These are phyloP conservation scores for Periconia sp. DNA, from an alignment of 2,329 filamentous ascomycete genomes.

Conservation along the genomic window DNA sequence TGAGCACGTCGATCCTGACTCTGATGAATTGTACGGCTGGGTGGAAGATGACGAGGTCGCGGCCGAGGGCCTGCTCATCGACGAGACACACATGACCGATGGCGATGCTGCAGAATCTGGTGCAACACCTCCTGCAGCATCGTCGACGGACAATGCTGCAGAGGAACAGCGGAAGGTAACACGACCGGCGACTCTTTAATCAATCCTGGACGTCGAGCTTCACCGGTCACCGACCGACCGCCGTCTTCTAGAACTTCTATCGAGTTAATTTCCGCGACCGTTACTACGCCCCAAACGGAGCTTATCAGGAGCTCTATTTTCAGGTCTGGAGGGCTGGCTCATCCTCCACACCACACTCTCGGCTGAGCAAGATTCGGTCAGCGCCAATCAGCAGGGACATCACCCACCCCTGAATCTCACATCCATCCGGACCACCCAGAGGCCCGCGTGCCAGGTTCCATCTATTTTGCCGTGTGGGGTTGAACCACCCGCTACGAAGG, in stretches of 20 bases:
- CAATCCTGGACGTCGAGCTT: conserved; percentile 3
- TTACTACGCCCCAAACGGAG: conserved; percentile 22
- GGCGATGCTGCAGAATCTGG: conserved; percentile 19
- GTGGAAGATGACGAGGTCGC: conserved; percentile 64
- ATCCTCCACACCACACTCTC: conserved; percentile 5
- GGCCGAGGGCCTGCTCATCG: conserved; percentile 47
- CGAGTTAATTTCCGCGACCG: conserved; percentile 11
- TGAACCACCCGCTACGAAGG: conserved; percentile 17
- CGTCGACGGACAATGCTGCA: conserved; percentile 23
- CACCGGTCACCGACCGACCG: conserved; percentile 12
- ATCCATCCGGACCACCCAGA: conserved; percentile 18
- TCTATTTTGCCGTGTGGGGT: conserved; percentile 30
- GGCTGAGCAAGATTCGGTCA: conserved; percentile 16
- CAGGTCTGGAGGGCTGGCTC: conserved; percentile 10
- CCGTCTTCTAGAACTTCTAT: conserved; percentile 11
- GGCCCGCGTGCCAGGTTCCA: conserved; percentile 24
- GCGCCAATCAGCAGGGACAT: conserved; percentile 15
- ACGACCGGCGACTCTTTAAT: conserved; percentile 30
- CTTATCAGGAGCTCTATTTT: conserved; percentile 23
- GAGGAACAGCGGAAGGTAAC: conserved; percentile 32
- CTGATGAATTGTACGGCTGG: conserved; percentile 76
- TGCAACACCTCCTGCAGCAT: conserved; percentile 17
- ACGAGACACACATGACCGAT: conserved; percentile 28
- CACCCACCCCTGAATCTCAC: conserved; percentile 16
- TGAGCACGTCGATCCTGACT: conserved; percentile 65